These are phyloP conservation scores for Suillus decipiens DNA, from an alignment of 768 basidiomycete genomes.

Conservation along the genomic window DNA sequence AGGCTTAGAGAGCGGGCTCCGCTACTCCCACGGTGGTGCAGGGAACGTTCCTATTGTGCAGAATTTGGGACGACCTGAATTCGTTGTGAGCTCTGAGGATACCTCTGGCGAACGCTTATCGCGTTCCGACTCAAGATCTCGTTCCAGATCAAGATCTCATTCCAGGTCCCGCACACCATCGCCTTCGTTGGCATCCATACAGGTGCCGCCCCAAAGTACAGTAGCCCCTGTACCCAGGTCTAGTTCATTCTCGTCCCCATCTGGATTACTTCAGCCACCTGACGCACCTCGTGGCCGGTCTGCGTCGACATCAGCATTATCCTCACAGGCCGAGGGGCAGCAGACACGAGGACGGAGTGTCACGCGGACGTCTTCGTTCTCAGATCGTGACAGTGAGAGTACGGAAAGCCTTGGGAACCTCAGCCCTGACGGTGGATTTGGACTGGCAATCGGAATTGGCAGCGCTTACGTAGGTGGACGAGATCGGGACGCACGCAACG, in stretches of 20 bases:
- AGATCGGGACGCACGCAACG: constrained; percentile 19
- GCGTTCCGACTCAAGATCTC: constrained; percentile 33
- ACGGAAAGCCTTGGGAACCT: constrained; percentile 40
- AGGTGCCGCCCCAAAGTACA: constrained; percentile 14
- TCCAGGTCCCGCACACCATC: constrained; percentile 50
- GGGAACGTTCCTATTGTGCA: constrained; percentile 14
- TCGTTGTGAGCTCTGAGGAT: constrained; percentile 39
- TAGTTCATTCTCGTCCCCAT: constrained; percentile 19
- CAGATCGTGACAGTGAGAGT: constrained; percentile 46
- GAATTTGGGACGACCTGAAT: constrained; percentile 26
- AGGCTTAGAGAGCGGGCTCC: constrained; percentile 14
- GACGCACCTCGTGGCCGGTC: constrained; percentile 29
- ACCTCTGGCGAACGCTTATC: constrained; percentile 32
- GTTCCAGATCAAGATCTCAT: constrained; percentile 35
- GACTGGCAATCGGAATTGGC: constrained; percentile 27
- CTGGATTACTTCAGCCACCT: constrained; percentile 29
- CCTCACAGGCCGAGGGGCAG: constrained; percentile 33
- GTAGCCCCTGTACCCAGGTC: constrained; percentile 16
- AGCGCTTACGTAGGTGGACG: constrained; percentile 38
- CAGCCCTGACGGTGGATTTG: constrained; percentile 39
- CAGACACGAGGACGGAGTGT: constrained; percentile 53
- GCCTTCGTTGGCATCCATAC: constrained; percentile 28
- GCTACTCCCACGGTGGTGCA: constrained; percentile 20
- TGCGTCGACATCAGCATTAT: constrained; percentile 36
- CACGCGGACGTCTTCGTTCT: constrained; percentile 56